phyloP scores from a whole-genome alignment of 2,329 filamentous ascomycete species.

The Botrytis sinoallii region DNA sequence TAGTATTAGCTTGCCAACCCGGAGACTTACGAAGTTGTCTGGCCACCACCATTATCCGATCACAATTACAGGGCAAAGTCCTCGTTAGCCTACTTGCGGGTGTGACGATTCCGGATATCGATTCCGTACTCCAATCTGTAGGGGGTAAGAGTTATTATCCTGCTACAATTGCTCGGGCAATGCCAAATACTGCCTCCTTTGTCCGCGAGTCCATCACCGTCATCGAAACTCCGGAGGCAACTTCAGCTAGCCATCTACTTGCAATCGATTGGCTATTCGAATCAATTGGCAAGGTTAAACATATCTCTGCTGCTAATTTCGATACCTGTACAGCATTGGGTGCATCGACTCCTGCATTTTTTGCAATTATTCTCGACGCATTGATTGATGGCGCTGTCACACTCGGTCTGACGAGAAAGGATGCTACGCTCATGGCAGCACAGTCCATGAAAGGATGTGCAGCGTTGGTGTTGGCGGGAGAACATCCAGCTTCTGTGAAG shows the following conservation, averaged over 20 bases:
- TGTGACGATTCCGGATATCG: slow-evolving; percentile 12
- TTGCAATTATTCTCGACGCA: slow-evolving; percentile 16
- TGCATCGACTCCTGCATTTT: slow-evolving; percentile 17
- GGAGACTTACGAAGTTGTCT: slow-evolving; percentile 66
- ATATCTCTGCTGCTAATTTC: slow-evolving; percentile 1
- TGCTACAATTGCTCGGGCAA: slow-evolving; percentile 7
- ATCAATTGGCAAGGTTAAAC: slow-evolving; percentile 12
- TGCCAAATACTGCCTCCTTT: slow-evolving; percentile 15
- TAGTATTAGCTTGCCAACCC: slow-evolving; percentile 72
- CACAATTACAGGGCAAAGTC: slow-evolving; percentile 11
- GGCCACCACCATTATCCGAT: slow-evolving; percentile 39
- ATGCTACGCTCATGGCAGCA: slow-evolving; percentile 44
- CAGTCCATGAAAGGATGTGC: slow-evolving; percentile 51
- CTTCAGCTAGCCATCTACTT: background rate
- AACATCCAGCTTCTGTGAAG: slow-evolving; percentile 52
- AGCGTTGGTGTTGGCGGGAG: slow-evolving; percentile 47
- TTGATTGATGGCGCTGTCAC: slow-evolving; percentile 18
- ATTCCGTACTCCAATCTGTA: slow-evolving; percentile 6
- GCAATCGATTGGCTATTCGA: slow-evolving; percentile 7
- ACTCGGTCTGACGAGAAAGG: slow-evolving; percentile 52
- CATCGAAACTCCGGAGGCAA: slow-evolving; percentile 3
- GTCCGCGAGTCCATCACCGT: slow-evolving; percentile 13
- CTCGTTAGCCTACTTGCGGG: slow-evolving; percentile 14
- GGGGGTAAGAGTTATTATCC: slow-evolving; percentile 10
- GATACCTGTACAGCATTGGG: slow-evolving; percentile 40